A percentile compares a stretch with the other conserved stretches of the same genome.
phyloP scores from a whole-genome alignment of 2,329 filamentous ascomycete species.

The Gyromitra esculenta region DNA sequence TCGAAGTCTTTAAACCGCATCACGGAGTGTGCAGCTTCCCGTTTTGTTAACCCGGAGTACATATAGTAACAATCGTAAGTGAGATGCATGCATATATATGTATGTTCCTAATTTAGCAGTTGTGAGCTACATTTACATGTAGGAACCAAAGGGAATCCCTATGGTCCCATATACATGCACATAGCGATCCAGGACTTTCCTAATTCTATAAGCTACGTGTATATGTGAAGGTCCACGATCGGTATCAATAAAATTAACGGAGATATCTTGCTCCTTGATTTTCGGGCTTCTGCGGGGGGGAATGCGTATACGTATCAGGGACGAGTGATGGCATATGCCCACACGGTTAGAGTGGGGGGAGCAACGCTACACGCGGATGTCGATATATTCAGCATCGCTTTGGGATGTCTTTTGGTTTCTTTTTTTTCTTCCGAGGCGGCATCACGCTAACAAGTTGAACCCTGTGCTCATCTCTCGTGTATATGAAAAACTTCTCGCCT shows the following conservation, averaged over 20 bases:
- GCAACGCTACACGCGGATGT: neutral
- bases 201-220: too few relatives aligned
- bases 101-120: conserved; percentile 1
- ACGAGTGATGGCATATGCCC: neutral
- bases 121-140: neutral
- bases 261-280: neutral
- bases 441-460: conserved; percentile 25
- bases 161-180: too few relatives aligned
- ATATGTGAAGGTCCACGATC: too few relatives aligned
- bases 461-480: neutral
- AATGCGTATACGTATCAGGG: neutral
- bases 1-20: neutral
- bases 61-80: neutral
- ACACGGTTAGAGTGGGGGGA: neutral
- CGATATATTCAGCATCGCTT: conserved; percentile 5
- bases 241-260: too few relatives aligned
- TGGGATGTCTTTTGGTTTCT: neutral
- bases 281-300: neutral
- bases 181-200: too few relatives aligned
- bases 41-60: neutral
- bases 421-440: neutral
- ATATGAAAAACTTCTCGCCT: neutral
- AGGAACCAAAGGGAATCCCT: too few relatives aligned
- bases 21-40: neutral
- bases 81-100: too few relatives aligned